Base-by-base conservation (phyloP, 2,329 filamentous ascomycete genomes). In the Macrophomina tecta region DNA sequence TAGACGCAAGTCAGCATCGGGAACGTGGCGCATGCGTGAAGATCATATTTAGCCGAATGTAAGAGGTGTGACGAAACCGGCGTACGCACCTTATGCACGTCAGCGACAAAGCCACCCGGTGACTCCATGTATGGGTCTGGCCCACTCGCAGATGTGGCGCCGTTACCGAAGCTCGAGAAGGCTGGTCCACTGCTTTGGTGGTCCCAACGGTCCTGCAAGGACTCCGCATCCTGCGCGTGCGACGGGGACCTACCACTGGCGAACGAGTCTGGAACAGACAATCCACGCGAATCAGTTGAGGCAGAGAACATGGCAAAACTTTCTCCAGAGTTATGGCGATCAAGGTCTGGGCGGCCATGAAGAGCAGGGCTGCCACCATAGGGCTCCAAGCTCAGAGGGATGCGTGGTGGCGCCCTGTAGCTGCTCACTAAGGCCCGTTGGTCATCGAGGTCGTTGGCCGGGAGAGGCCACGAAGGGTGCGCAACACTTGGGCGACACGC, bases 231-330 rank as follows among this genome's bases (percentile, higher is more conserved):
- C 18, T 68, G 73, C 40, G 69, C 63, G 8, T 70, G 70, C 36
- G 75, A 77, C 36, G 73, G 72, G 9, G 65, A 63, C 56, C 65
- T 62, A 55, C 70, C 72, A 69, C 78, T 80, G 6, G 74, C 80
- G 48, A 84, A 83, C 0, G 86, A 87, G 34, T 81, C 82, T 23
- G 82, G 83, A 40, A 85, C 77, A 4, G 85, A 88, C 64, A 82
- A 81, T 5, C 65, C 65, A 30, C 85, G 81, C 5, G 87, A 89
- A 68, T 85, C 85, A 1, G 85, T 85, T 9, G 87, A 87, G n/a
- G 85, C 84, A 46, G 86, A 88, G 69, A 89, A 88, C 84, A 89
- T 88, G 28, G 83, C 80, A 70, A 89, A 89, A 73, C 86, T 89
- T 69, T 89, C 87, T 6, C 83, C 82, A 30, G 86, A 89, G 70